Base-by-base conservation (phyloP, 208 protist species). In the Leishmania braziliensis region DNA sequence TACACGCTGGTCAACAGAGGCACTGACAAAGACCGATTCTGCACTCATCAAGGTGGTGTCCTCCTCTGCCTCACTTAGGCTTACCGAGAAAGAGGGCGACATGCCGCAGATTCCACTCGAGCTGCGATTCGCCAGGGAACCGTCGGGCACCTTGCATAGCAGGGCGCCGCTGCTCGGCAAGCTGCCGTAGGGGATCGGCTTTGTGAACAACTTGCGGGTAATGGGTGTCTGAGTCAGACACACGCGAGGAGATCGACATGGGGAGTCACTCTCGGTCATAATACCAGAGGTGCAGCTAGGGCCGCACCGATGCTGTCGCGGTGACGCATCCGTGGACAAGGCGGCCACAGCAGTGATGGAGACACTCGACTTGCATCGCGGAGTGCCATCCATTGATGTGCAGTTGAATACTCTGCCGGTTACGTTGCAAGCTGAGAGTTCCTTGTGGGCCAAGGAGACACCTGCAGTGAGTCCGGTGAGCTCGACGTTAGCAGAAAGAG, bases 401-500 rank as follows among this genome's bases (percentile, higher is more conserved):
- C 54, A 66, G 23, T 39, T 16, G 23, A 77, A 14, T n/a, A 14
- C 39, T 33, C 14, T 65, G n/a, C 33, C 18, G 23, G 23, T 36
- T 8, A 48, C 36, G 53, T 29, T 65, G 0, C 54, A 8, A 29
- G 51, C 23, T 3, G 39, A 46, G 10, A 29, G 14, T 12, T 71
- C 50, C 4, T 72, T 12, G 6, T 70, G 76, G 26, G 60, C 36
- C 23, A 53, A 48, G 8, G 48, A 58, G 16, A 39, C 50, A 5
- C 76, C 60, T 39, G 76, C 63, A 43, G 82, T 85, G 78, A 85
- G 75, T 5, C 46, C 73, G 9, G 82, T 66, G 5, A 82, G 71
- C 54, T 85, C 82, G 9, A 43, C 54, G 6, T 82, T 73, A 12
- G 77, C 71, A 12, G 77, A 36, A 18, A 54, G 20, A 51, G 70